phyloP scores from a whole-genome alignment of 768 basidiomycete genomes.

The Mrakia hoshinonis region DNA sequence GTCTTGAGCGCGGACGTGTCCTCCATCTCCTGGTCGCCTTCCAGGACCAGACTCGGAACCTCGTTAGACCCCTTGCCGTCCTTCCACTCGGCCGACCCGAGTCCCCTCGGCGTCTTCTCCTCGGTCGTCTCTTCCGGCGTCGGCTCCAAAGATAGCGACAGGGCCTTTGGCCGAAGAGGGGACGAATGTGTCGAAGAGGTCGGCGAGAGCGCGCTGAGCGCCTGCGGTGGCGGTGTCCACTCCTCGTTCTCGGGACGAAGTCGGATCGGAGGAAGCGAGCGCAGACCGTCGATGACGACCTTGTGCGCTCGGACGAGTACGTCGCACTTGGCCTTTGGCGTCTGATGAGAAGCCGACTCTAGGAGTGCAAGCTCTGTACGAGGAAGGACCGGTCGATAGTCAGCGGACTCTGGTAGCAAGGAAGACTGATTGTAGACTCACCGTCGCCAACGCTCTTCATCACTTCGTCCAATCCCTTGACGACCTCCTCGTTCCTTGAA shows the following conservation, averaged over 20 bases:
- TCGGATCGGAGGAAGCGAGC: conserved; percentile 61
- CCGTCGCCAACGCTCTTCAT: conserved; percentile 69
- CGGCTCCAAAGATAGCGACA: background rate
- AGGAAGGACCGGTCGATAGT: background rate
- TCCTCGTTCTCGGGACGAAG: conserved; percentile 55
- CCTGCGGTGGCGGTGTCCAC: background rate
- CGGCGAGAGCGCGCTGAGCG: background rate
- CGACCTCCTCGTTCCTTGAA: conserved; percentile 38
- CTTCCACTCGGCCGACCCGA: conserved; percentile 3
- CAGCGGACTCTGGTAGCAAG: background rate
- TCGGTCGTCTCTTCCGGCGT: background rate
- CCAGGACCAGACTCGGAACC: background rate
- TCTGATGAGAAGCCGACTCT: conserved; percentile 45
- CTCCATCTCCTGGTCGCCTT: background rate
- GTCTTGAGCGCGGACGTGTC: conserved; percentile 1
- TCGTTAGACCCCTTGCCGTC: background rate
- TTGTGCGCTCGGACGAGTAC: conserved; percentile 77
- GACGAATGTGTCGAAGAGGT: background rate
- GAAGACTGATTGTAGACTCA: conserved; percentile 42
- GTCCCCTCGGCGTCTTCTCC: conserved; percentile 4
- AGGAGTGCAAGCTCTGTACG: conserved; percentile 48
- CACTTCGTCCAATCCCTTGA: conserved; percentile 50
- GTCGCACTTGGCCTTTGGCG: conserved; percentile 69
- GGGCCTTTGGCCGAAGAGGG: background rate
- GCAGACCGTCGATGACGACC: conserved; percentile 72